Percentiles rank a stretch among this genome's conserved stretches.
Conservation (phyloP, 345 rosid genomes). For the Brassica nigra region DNA sequence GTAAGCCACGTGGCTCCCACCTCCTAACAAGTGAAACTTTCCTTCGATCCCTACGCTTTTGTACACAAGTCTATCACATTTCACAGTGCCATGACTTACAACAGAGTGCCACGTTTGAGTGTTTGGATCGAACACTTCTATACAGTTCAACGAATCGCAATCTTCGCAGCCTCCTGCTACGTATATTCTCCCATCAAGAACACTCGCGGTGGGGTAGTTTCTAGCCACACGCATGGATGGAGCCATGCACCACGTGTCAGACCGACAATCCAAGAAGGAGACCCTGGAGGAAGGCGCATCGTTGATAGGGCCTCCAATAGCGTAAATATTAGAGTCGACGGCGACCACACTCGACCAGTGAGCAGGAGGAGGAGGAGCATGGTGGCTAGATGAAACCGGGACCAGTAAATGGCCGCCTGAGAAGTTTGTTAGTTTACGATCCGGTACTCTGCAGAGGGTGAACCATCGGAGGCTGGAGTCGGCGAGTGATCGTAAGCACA, state of each 20-base stretch:
- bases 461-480: constrained; percentile 47
- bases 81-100: constrained; percentile 7
- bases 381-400: constrained; percentile 32
- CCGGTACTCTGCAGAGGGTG: constrained; percentile 44
- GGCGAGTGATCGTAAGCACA: constrained; percentile 48
- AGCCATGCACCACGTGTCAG: constrained; percentile 52
- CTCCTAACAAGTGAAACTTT: constrained; percentile 1
- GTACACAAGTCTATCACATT: constrained; percentile 30
- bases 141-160: constrained; percentile 58
- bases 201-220: constrained; percentile 51
- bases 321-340: constrained; percentile 48
- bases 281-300: constrained; percentile 56
- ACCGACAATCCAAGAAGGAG: constrained; percentile 66
- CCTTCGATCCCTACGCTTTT: constrained; percentile 4
- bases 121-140: constrained; percentile 56
- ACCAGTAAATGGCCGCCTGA: constrained; percentile 6
- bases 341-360: constrained; percentile 29
- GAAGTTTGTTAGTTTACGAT: constrained; percentile 28
- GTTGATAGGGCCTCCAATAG: constrained; percentile 59
- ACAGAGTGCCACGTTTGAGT: constrained; percentile 6
- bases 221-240: constrained; percentile 57
- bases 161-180: constrained; percentile 72
- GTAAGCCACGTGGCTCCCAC: neutral
- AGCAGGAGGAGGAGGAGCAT: constrained; percentile 31
- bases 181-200: constrained; percentile 54